phyloP scores from a whole-genome alignment of 345 rosid species.

The Zanthoxylum bungeanum region DNA sequence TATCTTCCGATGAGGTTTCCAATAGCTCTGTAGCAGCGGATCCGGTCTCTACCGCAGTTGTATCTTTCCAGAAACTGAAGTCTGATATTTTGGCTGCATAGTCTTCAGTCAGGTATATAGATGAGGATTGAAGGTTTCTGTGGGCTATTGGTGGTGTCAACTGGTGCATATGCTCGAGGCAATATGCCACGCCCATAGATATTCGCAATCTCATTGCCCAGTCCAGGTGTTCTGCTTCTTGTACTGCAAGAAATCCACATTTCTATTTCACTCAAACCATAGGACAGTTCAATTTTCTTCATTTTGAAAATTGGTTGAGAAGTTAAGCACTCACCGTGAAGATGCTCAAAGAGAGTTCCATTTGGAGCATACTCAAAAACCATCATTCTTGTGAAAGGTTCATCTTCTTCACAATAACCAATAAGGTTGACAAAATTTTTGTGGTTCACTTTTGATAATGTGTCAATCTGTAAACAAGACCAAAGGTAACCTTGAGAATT shows the following conservation, averaged over 20 bases:
- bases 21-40: constrained; percentile 37
- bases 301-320: neutral
- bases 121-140: constrained; percentile 57
- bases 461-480: constrained; percentile 57
- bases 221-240: constrained; percentile 81
- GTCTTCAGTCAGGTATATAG: constrained; percentile 80
- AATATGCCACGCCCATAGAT: constrained; percentile 85
- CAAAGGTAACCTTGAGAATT: constrained; percentile 9
- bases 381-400: constrained; percentile 86
- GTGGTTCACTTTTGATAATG: constrained; percentile 78
- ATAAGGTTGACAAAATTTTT: constrained; percentile 89
- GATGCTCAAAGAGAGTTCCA: constrained; percentile 91
- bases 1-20: constrained; percentile 41
- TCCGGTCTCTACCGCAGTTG: constrained; percentile 40
- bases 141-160: constrained; percentile 64
- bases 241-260: constrained; percentile 46
- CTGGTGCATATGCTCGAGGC: constrained; percentile 92
- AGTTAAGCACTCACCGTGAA: constrained; percentile 58
- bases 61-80: constrained; percentile 53
- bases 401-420: constrained; percentile 79
- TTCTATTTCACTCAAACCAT: constrained; percentile 1
- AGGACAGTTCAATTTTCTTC: neutral
- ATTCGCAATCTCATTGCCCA: constrained; percentile 82
- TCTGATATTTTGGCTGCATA: constrained; percentile 94
- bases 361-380: constrained; percentile 97